A percentile compares a stretch with the other conserved stretches of the same genome.
These are phyloP conservation scores for Castanospermum australe DNA, from an alignment of 306 rosid genomes.

Conservation along the genomic window DNA sequence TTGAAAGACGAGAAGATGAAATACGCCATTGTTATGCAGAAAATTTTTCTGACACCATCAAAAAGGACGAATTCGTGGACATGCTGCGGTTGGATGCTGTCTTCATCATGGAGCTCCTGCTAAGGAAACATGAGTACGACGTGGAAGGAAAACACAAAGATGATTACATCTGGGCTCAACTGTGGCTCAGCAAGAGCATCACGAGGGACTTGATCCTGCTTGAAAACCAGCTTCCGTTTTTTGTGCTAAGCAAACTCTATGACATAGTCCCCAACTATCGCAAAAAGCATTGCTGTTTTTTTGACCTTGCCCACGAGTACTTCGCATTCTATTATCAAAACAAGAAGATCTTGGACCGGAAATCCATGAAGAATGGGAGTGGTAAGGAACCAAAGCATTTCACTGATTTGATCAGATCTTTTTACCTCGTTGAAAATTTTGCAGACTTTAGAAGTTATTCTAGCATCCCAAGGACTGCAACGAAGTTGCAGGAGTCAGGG, in stretches of 20 bases:
- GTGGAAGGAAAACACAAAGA: not conserved
- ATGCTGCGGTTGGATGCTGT: conserved; percentile 37
- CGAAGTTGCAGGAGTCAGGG: conserved; percentile 44
- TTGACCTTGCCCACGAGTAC: conserved; percentile 29
- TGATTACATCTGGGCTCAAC: conserved; percentile 37
- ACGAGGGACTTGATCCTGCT: conserved; percentile 46
- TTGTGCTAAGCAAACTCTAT: conserved; percentile 33
- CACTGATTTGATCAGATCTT: conserved; percentile 50
- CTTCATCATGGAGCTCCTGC: conserved; percentile 46
- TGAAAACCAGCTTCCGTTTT: conserved; percentile 60
- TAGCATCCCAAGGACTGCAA: conserved; percentile 27
- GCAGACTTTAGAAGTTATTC: not conserved
- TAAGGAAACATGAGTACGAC: conserved; percentile 17
- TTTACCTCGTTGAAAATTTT: conserved; percentile 20
- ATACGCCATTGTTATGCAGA: conserved; percentile 24
- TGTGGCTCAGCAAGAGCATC: conserved; percentile 44
- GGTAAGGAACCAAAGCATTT: conserved; percentile 27
- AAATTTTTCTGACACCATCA: conserved; percentile 10
- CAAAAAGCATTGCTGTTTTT: not conserved
- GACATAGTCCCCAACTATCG: not conserved
- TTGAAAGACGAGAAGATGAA: conserved; percentile 3
- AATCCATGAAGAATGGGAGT: not conserved
- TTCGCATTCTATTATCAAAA: conserved; percentile 23
- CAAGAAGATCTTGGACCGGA: not conserved
- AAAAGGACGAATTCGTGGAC: conserved; percentile 5